phyloP scores from a whole-genome alignment of 768 basidiomycete genomes.

The Lentinula sp. region DNA sequence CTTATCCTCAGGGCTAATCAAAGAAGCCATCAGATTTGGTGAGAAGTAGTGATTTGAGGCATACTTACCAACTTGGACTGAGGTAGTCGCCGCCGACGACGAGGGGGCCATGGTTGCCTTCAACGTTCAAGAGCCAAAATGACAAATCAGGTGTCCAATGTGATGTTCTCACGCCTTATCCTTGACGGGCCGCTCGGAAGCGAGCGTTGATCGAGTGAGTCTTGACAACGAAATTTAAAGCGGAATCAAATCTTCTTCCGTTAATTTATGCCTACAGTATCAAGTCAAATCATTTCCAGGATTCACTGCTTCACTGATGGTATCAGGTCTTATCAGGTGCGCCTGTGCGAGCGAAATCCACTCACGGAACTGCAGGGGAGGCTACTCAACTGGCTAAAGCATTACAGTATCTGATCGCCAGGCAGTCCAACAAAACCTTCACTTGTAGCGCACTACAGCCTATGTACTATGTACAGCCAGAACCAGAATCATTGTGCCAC shows the following conservation, averaged over 20 bases:
- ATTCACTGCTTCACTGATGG: no score
- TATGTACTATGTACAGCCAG: no score
- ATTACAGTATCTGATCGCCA: no score
- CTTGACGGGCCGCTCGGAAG: neutral
- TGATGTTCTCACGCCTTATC: neutral
- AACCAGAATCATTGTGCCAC: no score
- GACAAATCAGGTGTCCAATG: neutral
- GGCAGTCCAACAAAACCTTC: no score
- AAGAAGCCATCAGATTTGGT: constrained; percentile 9
- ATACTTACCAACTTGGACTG: constrained; percentile 88
- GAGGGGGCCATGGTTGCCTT: constrained; percentile 31
- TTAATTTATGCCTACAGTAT: neutral
- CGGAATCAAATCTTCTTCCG: neutral
- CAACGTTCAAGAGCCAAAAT: neutral
- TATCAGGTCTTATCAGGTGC: no score
- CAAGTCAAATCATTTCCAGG: neutral
- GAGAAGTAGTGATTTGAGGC: neutral
- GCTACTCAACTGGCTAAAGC: no score
- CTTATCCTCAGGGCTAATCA: constrained; percentile 78
- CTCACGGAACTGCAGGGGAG: no score
- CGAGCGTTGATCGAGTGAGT: neutral
- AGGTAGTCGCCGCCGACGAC: constrained; percentile 73
- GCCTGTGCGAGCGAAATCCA: no score
- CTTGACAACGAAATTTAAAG: neutral
- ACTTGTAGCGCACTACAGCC: no score